phyloP scores from a whole-genome alignment of 495 filamentous ascomycete species.

The Hypoxylon cercidicola region DNA sequence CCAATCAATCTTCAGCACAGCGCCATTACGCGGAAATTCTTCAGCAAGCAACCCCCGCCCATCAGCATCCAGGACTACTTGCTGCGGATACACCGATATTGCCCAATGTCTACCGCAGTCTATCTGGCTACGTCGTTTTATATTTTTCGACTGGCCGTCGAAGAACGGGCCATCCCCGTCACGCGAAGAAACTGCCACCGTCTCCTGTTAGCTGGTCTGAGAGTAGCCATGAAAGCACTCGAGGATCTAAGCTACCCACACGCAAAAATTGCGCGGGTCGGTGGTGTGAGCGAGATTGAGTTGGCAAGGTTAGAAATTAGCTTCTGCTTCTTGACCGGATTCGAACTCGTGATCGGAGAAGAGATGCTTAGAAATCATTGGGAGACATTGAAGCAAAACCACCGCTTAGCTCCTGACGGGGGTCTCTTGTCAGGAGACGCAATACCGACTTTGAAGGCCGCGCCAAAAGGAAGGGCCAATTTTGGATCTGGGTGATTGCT shows the following conservation, averaged over 20 bases:
- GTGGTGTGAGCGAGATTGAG: slow-evolving; percentile 83
- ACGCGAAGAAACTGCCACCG: slow-evolving; percentile 88
- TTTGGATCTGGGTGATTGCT: slow-evolving; percentile 1
- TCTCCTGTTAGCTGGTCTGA: slow-evolving; percentile 81
- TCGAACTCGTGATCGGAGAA: slow-evolving; percentile 78
- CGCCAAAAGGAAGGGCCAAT: slow-evolving; percentile 15
- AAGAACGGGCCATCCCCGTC: slow-evolving; percentile 77
- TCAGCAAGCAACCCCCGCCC: slow-evolving; percentile 83
- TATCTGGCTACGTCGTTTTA: slow-evolving; percentile 95
- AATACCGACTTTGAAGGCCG: slow-evolving; percentile 24
- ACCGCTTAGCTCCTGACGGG: slow-evolving; percentile 29
- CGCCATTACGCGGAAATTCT: slow-evolving; percentile 89
- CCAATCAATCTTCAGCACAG: slow-evolving; percentile 75
- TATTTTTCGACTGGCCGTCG: slow-evolving; percentile 79
- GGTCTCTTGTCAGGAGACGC: slow-evolving; percentile 3
- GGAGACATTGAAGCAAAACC: slow-evolving; percentile 56
- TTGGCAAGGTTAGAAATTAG: slow-evolving; percentile 87
- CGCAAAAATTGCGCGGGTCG: slow-evolving; percentile 84
- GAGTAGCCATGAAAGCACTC: slow-evolving; percentile 90
- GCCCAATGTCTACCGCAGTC: slow-evolving; percentile 95
- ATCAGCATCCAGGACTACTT: slow-evolving; percentile 88
- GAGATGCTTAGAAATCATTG: slow-evolving; percentile 68
- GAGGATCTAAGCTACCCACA: slow-evolving; percentile 92
- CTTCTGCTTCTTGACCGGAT: slow-evolving; percentile 86
- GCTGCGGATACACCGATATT: slow-evolving; percentile 84